Evolutionary conservation across 106 monocot genomes (phyloP).

Genomic region (Apostasia shenzhenica): DNA sequence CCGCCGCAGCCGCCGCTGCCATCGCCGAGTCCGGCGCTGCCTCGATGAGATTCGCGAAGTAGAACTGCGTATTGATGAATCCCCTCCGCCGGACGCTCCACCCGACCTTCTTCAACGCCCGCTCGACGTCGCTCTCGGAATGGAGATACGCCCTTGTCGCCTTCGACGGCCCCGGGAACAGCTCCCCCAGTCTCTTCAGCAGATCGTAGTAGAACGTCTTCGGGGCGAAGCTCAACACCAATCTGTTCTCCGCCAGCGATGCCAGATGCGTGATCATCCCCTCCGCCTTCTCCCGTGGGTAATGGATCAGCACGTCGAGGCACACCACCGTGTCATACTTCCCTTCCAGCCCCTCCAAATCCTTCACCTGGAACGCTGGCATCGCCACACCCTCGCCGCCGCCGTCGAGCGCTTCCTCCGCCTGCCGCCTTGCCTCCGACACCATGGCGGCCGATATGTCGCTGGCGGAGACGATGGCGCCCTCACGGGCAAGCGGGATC

Average conservation of each 20-base stretch:
- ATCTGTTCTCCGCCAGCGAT: slow-evolving; percentile 68
- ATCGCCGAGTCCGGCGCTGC: slow-evolving; percentile 39
- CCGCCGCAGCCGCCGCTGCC: too few relatives aligned
- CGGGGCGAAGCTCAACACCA: slow-evolving; percentile 84
- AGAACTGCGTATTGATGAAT: slow-evolving; percentile 74
- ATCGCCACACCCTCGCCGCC: slow-evolving; percentile 8
- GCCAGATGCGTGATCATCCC: slow-evolving; percentile 88
- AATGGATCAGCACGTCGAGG: slow-evolving; percentile 91
- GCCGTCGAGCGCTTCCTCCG: slow-evolving; percentile 17
- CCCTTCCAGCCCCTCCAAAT: slow-evolving; percentile 72
- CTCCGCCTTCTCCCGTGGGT: slow-evolving; percentile 80
- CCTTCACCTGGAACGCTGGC: slow-evolving; percentile 70
- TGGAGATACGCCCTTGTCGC: slow-evolving; percentile 96
- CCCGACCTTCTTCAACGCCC: slow-evolving; percentile 66
- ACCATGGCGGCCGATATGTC: slow-evolving; percentile 97
- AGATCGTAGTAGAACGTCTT: slow-evolving; percentile 68
- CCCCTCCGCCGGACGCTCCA: slow-evolving; percentile 65
- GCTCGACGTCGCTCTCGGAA: slow-evolving; percentile 78
- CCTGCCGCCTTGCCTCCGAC: slow-evolving; percentile 55
- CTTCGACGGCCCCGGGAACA: slow-evolving; percentile 94
- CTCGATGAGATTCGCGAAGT: slow-evolving; percentile 81
- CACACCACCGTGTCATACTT: slow-evolving; percentile 82
- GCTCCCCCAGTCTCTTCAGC: slow-evolving; percentile 83
- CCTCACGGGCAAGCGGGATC: slow-evolving; percentile 78
- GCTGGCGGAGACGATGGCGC: slow-evolving; percentile 65